These are phyloP conservation scores for Yarrowia phangngaensis DNA, from an alignment of 805 yeast genomes.

Conservation along the genomic window DNA sequence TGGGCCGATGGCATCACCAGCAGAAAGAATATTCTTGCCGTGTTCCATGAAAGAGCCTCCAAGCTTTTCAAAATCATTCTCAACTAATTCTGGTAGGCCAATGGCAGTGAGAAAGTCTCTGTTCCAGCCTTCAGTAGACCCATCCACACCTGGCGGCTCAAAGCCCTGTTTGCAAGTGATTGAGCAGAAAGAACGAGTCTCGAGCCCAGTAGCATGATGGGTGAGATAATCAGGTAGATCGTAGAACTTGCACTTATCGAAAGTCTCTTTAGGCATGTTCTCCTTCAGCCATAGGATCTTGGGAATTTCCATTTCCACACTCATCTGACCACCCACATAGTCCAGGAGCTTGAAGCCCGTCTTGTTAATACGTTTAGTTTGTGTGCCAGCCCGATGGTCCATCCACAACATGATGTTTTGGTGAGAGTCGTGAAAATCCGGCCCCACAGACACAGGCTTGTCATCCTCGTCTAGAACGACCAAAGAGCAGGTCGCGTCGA, in stretches of 20 bases:
- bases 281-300: constrained; percentile 95
- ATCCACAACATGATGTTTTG: constrained; percentile 94
- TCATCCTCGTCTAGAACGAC: constrained; percentile 72
- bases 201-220: constrained; percentile 82
- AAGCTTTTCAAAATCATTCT: constrained; percentile 67
- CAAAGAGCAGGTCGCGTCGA: constrained; percentile 95
- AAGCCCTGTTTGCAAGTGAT: constrained; percentile 95
- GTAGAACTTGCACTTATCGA: constrained; percentile 68
- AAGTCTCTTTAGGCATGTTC: constrained; percentile 59
- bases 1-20: constrained; percentile 86
- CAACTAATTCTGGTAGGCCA: constrained; percentile 72
- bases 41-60: constrained; percentile 65
- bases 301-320: constrained; percentile 97
- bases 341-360: constrained; percentile 75
- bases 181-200: constrained; percentile 84
- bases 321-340: constrained; percentile 96
- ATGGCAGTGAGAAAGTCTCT: constrained; percentile 64
- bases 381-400: constrained; percentile 92
- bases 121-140: constrained; percentile 85
- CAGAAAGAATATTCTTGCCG: constrained; percentile 68
- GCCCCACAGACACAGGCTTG: constrained; percentile 84
- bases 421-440: constrained; percentile 65
- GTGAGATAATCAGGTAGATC: constrained; percentile 91
- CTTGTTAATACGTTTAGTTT: constrained; percentile 75
- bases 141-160: constrained; percentile 88